These are phyloP conservation scores for Aspergillus unguis DNA, from an alignment of 2,329 filamentous ascomycete genomes.

Conservation along the genomic window DNA sequence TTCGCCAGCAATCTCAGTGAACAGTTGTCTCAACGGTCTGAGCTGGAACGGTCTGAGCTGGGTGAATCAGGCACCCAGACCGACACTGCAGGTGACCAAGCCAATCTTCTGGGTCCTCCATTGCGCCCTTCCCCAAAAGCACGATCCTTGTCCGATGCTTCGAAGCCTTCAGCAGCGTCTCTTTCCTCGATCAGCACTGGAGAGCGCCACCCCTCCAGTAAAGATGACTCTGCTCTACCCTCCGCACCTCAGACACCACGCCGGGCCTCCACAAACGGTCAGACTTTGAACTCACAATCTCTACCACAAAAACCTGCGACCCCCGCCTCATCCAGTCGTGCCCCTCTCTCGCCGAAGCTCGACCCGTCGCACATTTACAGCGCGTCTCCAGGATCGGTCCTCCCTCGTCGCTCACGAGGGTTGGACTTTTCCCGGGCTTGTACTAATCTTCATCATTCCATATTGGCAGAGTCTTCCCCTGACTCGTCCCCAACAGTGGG, in stretches of 20 bases:
- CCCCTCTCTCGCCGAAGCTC: conserved; percentile 78
- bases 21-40: conserved; percentile 31
- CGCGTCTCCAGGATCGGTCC: conserved; percentile 73
- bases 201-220: conserved; percentile 51
- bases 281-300: conserved; percentile 68
- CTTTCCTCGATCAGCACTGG: conserved; percentile 59
- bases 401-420: conserved; percentile 83
- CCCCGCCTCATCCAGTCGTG: conserved; percentile 54
- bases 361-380: conserved; percentile 82
- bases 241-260: conserved; percentile 67
- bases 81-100: conserved; percentile 11
- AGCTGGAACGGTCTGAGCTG: conserved; percentile 22
- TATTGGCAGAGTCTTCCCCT: conserved; percentile 82
- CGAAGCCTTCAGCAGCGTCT: conserved; percentile 53
- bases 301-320: conserved; percentile 56
- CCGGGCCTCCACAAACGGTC: conserved; percentile 61
- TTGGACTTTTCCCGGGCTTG: conserved; percentile 91
- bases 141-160: conserved; percentile 65
- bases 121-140: conserved; percentile 47
- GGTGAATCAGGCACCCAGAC: conserved; percentile 14
- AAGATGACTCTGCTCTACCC: conserved; percentile 63
- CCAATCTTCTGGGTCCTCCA: conserved; percentile 21
- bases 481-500: conserved; percentile 86
- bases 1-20: conserved; percentile 39
- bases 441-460: conserved; percentile 93